These are phyloP conservation scores for Phytophthora agathidicida DNA, from an alignment of 352 stramenopile genomes.

Conservation along the genomic window DNA sequence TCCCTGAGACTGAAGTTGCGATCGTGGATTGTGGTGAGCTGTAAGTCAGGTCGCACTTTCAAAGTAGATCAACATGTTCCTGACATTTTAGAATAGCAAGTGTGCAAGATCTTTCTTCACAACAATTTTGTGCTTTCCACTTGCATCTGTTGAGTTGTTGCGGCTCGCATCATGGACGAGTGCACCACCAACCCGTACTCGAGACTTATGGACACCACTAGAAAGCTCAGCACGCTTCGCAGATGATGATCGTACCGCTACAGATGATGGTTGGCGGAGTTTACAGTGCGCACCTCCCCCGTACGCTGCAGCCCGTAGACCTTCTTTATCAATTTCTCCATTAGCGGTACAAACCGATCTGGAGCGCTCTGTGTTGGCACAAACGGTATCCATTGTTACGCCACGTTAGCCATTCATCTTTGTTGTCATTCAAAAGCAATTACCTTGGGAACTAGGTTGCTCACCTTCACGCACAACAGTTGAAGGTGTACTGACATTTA, in stretches of 20 bases:
- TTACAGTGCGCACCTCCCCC: slow-evolving; percentile 49
- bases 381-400: not conserved
- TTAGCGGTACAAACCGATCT: not conserved
- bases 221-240: slow-evolving; percentile 56
- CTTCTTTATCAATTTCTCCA: slow-evolving; percentile 26
- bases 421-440: not conserved
- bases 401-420: too few relatives aligned
- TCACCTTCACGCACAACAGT: slow-evolving; percentile 2
- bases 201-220: slow-evolving; percentile 56
- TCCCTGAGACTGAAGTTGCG: slow-evolving; percentile 61
- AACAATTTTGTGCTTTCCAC: slow-evolving; percentile 59
- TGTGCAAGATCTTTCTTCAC: slow-evolving; percentile 69
- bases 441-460: not conserved
- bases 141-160: slow-evolving; percentile 25
- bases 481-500: slow-evolving; percentile 11
- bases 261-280: slow-evolving; percentile 38
- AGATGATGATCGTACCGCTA: slow-evolving; percentile 41
- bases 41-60: slow-evolving; percentile 9
- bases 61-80: too few relatives aligned
- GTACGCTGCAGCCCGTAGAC: slow-evolving; percentile 41
- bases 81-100: slow-evolving; percentile 57
- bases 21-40: slow-evolving; percentile 76
- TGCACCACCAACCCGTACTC: slow-evolving; percentile 49
- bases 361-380: not conserved
- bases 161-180: slow-evolving; percentile 22